Percentiles rank a stretch among this genome's conserved stretches.
Evolutionary conservation across 2,329 filamentous ascomycete genomes (phyloP).

Genomic region (Fusarium duplospermum): DNA sequence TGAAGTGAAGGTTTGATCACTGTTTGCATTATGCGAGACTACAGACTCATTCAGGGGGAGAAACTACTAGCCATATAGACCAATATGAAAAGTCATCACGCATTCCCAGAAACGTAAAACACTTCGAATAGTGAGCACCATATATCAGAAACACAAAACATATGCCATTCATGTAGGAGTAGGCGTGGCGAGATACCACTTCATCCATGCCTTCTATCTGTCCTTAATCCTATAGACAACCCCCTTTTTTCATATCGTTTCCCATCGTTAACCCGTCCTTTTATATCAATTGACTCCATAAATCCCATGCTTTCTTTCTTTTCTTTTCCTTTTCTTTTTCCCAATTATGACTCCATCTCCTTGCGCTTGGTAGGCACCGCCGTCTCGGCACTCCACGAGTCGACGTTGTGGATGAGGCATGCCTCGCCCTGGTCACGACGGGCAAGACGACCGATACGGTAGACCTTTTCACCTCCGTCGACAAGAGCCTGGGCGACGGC

Average conservation of each 20-base stretch:
- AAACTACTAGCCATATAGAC: not conserved
- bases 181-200: slow-evolving; percentile 12
- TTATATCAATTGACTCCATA: slow-evolving; percentile 29
- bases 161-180: slow-evolving; percentile 27
- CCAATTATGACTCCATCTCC: slow-evolving; percentile 36
- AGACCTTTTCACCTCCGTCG: slow-evolving; percentile 76
- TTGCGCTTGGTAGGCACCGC: slow-evolving; percentile 41
- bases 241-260: slow-evolving; percentile 28
- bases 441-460: slow-evolving; percentile 78
- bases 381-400: slow-evolving; percentile 47
- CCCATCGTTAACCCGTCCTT: slow-evolving; percentile 22
- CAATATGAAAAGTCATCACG: not conserved
- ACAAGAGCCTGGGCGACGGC: slow-evolving; percentile 71
- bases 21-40: not conserved
- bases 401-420: slow-evolving; percentile 50
- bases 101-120: not conserved
- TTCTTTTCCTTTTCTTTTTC: not conserved
- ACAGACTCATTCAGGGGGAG: not conserved
- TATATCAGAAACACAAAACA: slow-evolving; percentile 10
- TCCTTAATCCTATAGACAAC: slow-evolving; percentile 14
- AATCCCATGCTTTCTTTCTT: slow-evolving; percentile 25
- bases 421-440: slow-evolving; percentile 59
- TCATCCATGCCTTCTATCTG: slow-evolving; percentile 23
- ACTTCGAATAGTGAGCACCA: not conserved
- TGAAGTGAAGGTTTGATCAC: not conserved